A percentile compares a stretch with the other conserved stretches of the same genome.
These are phyloP conservation scores for Entrophospora sp. DNA, from an alignment of 192 early-diverging fungal species.

Conservation along the genomic window DNA sequence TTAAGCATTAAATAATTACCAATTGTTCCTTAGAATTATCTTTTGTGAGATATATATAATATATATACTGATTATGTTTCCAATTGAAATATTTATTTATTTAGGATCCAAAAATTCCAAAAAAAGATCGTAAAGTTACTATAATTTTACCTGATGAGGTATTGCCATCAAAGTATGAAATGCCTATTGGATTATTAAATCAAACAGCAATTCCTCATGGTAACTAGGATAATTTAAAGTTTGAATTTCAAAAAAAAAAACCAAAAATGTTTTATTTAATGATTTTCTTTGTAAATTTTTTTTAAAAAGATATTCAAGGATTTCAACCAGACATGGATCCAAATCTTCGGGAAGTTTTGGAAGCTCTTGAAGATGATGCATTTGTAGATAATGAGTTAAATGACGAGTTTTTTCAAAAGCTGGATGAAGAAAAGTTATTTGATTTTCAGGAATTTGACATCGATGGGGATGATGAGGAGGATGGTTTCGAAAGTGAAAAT, in stretches of 20 bases:
- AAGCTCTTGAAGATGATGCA: slow-evolving; percentile 89
- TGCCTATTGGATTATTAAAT: slow-evolving; percentile 60
- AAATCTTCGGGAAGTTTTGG: slow-evolving; percentile 77
- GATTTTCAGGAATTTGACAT: no score
- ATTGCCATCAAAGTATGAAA: slow-evolving; percentile 65
- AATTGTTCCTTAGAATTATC: slow-evolving; percentile 24
- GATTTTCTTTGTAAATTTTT: no score
- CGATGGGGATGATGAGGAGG: slow-evolving; percentile 57
- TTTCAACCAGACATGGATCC: slow-evolving; percentile 72
- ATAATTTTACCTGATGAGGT: slow-evolving; percentile 60
- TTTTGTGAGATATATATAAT: neutral
- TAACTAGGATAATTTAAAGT: no score
- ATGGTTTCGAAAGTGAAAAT: slow-evolving; percentile 30
- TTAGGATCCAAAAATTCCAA: neutral
- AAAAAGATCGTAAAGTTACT: slow-evolving; percentile 18
- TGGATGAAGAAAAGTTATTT: no score
- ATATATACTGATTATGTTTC: neutral
- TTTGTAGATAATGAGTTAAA: slow-evolving; percentile 74
- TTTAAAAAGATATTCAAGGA: slow-evolving; percentile 26
- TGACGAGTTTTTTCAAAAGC: slow-evolving; percentile 43
- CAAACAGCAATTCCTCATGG: slow-evolving; percentile 49
- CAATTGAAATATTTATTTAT: neutral
- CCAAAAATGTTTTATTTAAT: no score
- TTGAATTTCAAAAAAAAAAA: no score
- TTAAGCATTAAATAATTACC: no score